Evolutionary conservation across 768 basidiomycete genomes (phyloP), one percentile per base, ranked within the genome.

Genomic region (Hebeloma cylindrosporum): DNA sequence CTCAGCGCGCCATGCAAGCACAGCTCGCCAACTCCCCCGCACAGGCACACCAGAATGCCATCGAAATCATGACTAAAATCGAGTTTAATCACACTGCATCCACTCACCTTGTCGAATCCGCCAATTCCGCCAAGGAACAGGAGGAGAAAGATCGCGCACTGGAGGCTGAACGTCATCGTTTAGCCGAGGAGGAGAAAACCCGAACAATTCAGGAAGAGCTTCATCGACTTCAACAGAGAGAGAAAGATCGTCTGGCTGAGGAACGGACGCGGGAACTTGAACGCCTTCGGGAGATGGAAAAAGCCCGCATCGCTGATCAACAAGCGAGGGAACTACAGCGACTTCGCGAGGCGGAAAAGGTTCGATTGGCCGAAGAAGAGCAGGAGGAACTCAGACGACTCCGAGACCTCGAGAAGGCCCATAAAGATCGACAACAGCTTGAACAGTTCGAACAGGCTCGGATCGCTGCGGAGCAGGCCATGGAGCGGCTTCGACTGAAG

Each of bases 1-100:
- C 45, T 9, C 49, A 54, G n/a, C 40, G 44, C 10, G 22, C 36
- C 17, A 37, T 46, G 21, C 26, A 34, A 21, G 38, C 34, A 6
- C 40, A 29, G 28, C 43, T 40, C 11, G 48, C n/a, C n/a, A n/a
- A 45, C 5, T 22, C 5, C 4, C 21, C 35, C 1, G 30, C 5
- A 10, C 31, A 22, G 13, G 39, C 40, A 3, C 30, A 42, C 14
- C n/a, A 7, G 2, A 40, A 42, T 2, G 33, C 25, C n/a, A n/a
- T n/a, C n/a, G n/a, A n/a, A n/a, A n/a, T n/a, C n/a, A n/a, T n/a
- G n/a, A n/a, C n/a, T n/a, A n/a, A n/a, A n/a, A n/a, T n/a, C n/a
- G n/a, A n/a, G n/a, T n/a, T n/a, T n/a, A n/a, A n/a, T n/a, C n/a
- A n/a, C n/a, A n/a, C n/a, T n/a, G n/a, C n/a, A n/a, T n/a, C n/a